A percentile compares a stretch with the other conserved stretches of the same genome.
Evolutionary conservation across 2,329 filamentous ascomycete species (phyloP).

Genomic region (Ceratocystiopsis minuta): DNA sequence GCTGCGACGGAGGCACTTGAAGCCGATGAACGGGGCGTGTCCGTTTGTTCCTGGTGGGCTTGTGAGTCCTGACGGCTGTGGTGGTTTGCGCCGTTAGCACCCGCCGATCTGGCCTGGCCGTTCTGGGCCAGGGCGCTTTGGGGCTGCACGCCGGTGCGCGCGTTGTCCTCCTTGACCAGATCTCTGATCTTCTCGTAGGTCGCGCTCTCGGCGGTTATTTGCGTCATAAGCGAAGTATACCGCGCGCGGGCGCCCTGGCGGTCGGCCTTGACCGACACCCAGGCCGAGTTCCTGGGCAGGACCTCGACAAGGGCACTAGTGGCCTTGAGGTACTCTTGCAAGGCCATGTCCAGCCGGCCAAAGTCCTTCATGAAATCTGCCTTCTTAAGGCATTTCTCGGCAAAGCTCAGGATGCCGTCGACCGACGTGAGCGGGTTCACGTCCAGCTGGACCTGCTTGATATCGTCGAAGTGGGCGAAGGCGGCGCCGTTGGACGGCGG

Average conservation of each 20-base stretch:
- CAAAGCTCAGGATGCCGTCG: conserved; percentile 33
- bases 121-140: conserved; percentile 8
- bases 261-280: conserved; percentile 41
- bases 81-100: too few species aligned
- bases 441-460: conserved; percentile 15
- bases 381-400: conserved; percentile 34
- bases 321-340: conserved; percentile 70
- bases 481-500: background rate
- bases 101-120: too few species aligned
- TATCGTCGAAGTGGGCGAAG: conserved; percentile 9
- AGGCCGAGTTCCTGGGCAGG: conserved; percentile 62
- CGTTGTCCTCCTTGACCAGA: conserved; percentile 45
- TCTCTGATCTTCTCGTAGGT: conserved; percentile 40
- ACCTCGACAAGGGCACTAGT: conserved; percentile 60
- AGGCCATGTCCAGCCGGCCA: conserved; percentile 52
- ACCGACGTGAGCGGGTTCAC: conserved; percentile 31
- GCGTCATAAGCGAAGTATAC: conserved; percentile 31
- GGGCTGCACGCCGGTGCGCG: conserved; percentile 38
- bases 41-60: too few species aligned
- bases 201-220: conserved; percentile 27
- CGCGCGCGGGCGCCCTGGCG: conserved; percentile 27
- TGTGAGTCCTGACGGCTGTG: too few species aligned
- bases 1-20: too few species aligned
- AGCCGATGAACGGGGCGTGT: too few species aligned
- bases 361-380: conserved; percentile 47